Evolutionary conservation across 305 asterid species (phyloP).

Genomic region (Fraxinus baroniana): DNA sequence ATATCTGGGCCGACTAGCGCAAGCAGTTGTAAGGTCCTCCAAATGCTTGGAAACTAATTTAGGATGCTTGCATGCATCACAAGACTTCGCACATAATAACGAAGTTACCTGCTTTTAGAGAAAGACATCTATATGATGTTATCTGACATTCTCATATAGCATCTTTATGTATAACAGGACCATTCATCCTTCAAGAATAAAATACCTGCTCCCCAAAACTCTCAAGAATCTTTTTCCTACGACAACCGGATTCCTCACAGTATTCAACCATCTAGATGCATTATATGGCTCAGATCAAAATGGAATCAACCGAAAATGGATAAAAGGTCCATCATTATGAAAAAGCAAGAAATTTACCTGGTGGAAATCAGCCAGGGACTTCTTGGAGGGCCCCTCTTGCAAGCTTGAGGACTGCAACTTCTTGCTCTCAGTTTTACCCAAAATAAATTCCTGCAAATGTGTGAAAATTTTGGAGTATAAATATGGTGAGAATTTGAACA

Average conservation of each 20-base stretch:
- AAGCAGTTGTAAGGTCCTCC: conserved; percentile 62
- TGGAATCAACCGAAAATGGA: conserved; percentile 17
- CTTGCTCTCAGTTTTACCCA: conserved; percentile 61
- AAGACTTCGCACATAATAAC: conserved; percentile 69
- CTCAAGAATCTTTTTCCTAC: conserved; percentile 88
- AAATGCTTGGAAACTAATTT: conserved; percentile 63
- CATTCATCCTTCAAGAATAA: conserved; percentile 11
- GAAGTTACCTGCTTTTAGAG: conserved; percentile 60
- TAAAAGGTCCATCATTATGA: conserved; percentile 13
- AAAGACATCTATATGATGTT: conserved; percentile 15
- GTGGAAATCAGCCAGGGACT: conserved; percentile 63
- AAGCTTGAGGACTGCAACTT: conserved; percentile 54
- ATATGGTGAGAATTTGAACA: conserved; percentile 3
- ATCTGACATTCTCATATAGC: conserved; percentile 5
- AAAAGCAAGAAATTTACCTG: conserved; percentile 45
- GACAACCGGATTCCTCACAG: conserved; percentile 81
- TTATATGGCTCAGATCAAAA: conserved; percentile 18
- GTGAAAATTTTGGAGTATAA: conserved; percentile 22
- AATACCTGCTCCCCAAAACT: conserved; percentile 88
- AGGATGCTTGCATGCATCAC: conserved; percentile 87
- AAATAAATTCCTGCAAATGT: conserved; percentile 71
- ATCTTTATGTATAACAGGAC: conserved; percentile 16
- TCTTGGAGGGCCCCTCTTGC: conserved; percentile 61
- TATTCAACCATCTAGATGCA: conserved; percentile 76
- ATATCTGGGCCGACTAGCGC: conserved; percentile 46